Conservation (phyloP, 306 rosid genomes). For the Astragalus glycyphyllos region DNA sequence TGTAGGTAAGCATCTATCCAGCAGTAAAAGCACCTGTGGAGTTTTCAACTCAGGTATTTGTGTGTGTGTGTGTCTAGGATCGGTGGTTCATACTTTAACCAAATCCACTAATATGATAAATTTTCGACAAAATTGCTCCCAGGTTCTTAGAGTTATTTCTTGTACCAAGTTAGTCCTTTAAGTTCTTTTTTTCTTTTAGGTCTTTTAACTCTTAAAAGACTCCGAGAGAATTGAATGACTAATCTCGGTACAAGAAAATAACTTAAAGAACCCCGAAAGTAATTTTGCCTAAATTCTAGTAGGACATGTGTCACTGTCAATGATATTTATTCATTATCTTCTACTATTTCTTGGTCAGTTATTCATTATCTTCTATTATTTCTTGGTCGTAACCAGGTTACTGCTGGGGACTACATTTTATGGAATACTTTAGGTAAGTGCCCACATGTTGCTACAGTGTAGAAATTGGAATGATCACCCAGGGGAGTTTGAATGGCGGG, state of each 20-base stretch:
- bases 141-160: too few species aligned
- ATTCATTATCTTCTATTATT: slow-evolving; percentile 22
- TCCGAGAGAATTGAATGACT: too few species aligned
- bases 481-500: slow-evolving; percentile 29
- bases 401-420: slow-evolving; percentile 84
- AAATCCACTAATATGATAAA: slow-evolving; percentile 20
- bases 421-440: slow-evolving; percentile 95
- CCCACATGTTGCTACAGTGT: slow-evolving; percentile 63
- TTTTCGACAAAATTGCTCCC: too few species aligned
- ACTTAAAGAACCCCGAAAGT: too few species aligned
- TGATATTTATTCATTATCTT: slow-evolving; percentile 24
- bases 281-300: not conserved
- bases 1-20: slow-evolving; percentile 91
- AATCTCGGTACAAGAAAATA: too few species aligned
- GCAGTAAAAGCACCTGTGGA: slow-evolving; percentile 91
- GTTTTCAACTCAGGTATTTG: slow-evolving; percentile 77
- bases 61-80: slow-evolving; percentile 24
- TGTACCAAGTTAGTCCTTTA: too few species aligned
- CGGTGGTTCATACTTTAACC: slow-evolving; percentile 31
- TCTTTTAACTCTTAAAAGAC: too few species aligned
- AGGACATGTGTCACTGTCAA: not conserved
- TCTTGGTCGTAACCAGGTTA: slow-evolving; percentile 56
- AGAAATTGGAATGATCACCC: slow-evolving; percentile 41
- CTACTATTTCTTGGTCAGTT: slow-evolving; percentile 27
- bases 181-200: too few species aligned